phyloP scores from a whole-genome alignment of 768 basidiomycete species.

The Neoboletus magnificus region DNA sequence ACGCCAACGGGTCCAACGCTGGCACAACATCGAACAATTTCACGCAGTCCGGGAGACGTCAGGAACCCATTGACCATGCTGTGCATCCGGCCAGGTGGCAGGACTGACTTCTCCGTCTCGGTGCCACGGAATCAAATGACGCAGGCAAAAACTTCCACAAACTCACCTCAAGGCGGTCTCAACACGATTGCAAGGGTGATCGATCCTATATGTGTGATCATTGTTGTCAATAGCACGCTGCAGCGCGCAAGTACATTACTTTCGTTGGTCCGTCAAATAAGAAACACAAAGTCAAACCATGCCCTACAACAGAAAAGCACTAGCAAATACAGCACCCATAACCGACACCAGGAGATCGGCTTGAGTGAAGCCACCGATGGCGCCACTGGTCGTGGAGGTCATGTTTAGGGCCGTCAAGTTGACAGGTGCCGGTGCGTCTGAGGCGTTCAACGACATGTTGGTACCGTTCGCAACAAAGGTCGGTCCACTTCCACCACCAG shows the following conservation, averaged over 20 bases:
- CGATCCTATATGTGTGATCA: neutral
- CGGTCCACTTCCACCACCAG: conserved; percentile 39
- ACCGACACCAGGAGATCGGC: conserved; percentile 4
- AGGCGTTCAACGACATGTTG: conserved; percentile 32
- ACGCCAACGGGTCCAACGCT: neutral
- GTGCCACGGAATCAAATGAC: neutral
- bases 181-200: no score
- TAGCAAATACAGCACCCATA: conserved; percentile 10
- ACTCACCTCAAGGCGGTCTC: neutral
- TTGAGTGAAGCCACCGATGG: neutral
- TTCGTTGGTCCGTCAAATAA: conserved; percentile 1
- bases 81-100: no score
- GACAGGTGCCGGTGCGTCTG: conserved; percentile 34
- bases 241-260: conserved; percentile 1
- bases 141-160: neutral
- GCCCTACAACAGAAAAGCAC: conserved; percentile 13
- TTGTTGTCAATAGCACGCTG: neutral
- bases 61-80: neutral
- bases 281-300: neutral
- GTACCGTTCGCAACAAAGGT: conserved; percentile 35
- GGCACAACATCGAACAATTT: neutral
- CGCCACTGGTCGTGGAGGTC: conserved; percentile 1
- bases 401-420: conserved; percentile 32
- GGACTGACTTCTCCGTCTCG: neutral
- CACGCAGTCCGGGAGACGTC: neutral